Evolutionary conservation across 805 yeast genomes (phyloP).

Genomic region (Babjeviella inositovora): DNA sequence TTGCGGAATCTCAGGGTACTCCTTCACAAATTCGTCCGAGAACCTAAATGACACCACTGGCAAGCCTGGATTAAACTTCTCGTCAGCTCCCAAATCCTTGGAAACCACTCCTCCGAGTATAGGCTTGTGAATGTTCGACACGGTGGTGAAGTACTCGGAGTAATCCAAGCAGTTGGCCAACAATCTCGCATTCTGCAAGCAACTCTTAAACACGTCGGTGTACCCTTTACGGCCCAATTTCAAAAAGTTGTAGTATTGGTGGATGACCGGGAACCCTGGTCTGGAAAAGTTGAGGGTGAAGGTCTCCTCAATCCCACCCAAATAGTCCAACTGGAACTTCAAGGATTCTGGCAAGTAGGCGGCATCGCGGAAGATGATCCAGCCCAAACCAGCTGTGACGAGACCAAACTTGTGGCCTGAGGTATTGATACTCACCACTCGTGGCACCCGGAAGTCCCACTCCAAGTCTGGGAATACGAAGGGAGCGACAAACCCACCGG

Average conservation of each 20-base stretch:
- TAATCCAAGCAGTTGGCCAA: slow-evolving; percentile 45
- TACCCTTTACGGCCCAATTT: slow-evolving; percentile 64
- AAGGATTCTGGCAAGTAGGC: slow-evolving; percentile 51
- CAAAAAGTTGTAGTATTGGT: slow-evolving; percentile 73
- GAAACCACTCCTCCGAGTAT: no score
- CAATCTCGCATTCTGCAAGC: slow-evolving; percentile 62
- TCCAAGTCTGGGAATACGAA: slow-evolving; percentile 56
- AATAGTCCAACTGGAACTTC: slow-evolving; percentile 63
- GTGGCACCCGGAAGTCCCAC: slow-evolving; percentile 72
- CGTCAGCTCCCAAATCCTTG: slow-evolving; percentile 11
- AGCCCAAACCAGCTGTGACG: slow-evolving; percentile 83
- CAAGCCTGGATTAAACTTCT: slow-evolving; percentile 51
- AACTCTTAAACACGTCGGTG: slow-evolving; percentile 37
- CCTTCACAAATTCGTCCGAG: slow-evolving; percentile 32
- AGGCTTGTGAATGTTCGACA: slow-evolving; percentile 65
- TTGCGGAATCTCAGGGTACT: slow-evolving; percentile 76
- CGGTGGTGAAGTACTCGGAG: slow-evolving; percentile 50
- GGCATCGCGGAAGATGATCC: slow-evolving; percentile 73
- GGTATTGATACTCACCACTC: slow-evolving; percentile 76
- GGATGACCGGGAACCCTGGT: slow-evolving; percentile 83
- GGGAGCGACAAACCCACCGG: slow-evolving; percentile 85
- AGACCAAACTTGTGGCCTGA: slow-evolving; percentile 91
- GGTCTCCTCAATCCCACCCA: slow-evolving; percentile 82
- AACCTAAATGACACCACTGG: slow-evolving; percentile 85
- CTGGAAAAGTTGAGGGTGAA: slow-evolving; percentile 80